Conservation (phyloP, 202 grass and related monocot species). For the Zizania palustris region DNA sequence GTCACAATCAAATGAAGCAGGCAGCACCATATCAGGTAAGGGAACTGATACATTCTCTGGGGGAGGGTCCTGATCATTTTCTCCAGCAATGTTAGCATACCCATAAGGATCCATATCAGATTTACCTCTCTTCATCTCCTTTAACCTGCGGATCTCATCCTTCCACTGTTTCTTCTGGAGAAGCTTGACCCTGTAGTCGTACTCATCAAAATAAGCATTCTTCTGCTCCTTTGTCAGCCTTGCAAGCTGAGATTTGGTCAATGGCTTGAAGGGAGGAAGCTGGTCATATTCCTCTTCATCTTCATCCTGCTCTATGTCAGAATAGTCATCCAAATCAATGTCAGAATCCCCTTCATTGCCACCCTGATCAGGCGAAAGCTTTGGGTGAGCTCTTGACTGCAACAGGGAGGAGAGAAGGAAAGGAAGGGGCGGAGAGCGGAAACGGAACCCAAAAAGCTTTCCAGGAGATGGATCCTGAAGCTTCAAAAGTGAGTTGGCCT, state of each 20-base stretch:
- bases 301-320: constrained; percentile 85
- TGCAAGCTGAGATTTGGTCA: constrained; percentile 79
- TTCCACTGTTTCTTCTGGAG: constrained; percentile 97
- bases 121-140: constrained; percentile 93
- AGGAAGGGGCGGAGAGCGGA: constrained; percentile 68
- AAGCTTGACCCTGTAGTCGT: constrained; percentile 94
- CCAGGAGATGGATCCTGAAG: constrained; percentile 72
- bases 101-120: constrained; percentile 55
- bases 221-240: constrained; percentile 85
- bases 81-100: constrained; percentile 53
- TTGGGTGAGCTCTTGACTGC: constrained; percentile 84
- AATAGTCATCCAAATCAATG: constrained; percentile 88
- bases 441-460: constrained; percentile 69
- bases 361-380: constrained; percentile 74
- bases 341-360: constrained; percentile 90
- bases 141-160: constrained; percentile 79
- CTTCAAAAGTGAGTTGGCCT: constrained; percentile 83
- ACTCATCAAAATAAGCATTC: constrained; percentile 95
- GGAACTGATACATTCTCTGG: constrained; percentile 76
- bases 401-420: constrained; percentile 87
- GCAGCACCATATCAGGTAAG: constrained; percentile 90
- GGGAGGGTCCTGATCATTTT: constrained; percentile 73
- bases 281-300: constrained; percentile 87
- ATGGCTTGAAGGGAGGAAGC: constrained; percentile 88
- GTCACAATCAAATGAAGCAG: constrained; percentile 87